Conservation (phyloP, 2,329 filamentous ascomycete genomes). For the Colletotrichum higginsianum region DNA sequence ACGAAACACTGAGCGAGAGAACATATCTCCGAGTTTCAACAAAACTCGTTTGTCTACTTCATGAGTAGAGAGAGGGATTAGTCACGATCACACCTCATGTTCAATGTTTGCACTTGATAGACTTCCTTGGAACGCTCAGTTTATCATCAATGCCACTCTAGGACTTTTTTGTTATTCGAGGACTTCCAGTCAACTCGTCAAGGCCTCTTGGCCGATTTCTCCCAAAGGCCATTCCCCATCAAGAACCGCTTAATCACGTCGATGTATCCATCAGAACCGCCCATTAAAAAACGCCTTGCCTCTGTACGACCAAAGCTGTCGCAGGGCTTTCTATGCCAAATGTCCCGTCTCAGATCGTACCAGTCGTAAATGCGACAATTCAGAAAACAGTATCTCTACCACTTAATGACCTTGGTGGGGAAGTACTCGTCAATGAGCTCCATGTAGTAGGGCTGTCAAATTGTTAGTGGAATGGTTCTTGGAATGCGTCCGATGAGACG, state of each 20-base stretch:
- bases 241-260: conserved; percentile 24
- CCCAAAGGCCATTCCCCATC: conserved; percentile 5
- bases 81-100: too few relatives aligned
- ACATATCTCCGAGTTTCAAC: neutral
- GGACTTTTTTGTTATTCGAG: conserved; percentile 1
- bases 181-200: neutral
- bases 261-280: conserved; percentile 24
- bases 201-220: conserved; percentile 22
- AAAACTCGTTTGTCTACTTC: too few relatives aligned
- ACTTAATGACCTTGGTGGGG: conserved; percentile 56
- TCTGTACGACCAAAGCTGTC: neutral
- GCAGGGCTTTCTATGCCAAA: conserved; percentile 23
- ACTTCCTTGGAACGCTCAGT: conserved; percentile 19
- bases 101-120: neutral
- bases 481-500: too few relatives aligned
- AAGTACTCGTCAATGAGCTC: conserved; percentile 62
- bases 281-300: conserved; percentile 31
- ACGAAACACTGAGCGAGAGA: too few relatives aligned
- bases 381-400: conserved; percentile 47
- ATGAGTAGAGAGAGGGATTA: too few relatives aligned
- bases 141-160: conserved; percentile 12
- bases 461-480: conserved; percentile 1
- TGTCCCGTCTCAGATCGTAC: conserved; percentile 25
- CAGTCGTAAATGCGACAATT: conserved; percentile 30
- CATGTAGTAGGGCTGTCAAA: conserved; percentile 56